Percentiles rank a stretch among this genome's conserved stretches.
Conservation (phyloP, 257 asterid genomes). For the Pogostemon cablin region DNA sequence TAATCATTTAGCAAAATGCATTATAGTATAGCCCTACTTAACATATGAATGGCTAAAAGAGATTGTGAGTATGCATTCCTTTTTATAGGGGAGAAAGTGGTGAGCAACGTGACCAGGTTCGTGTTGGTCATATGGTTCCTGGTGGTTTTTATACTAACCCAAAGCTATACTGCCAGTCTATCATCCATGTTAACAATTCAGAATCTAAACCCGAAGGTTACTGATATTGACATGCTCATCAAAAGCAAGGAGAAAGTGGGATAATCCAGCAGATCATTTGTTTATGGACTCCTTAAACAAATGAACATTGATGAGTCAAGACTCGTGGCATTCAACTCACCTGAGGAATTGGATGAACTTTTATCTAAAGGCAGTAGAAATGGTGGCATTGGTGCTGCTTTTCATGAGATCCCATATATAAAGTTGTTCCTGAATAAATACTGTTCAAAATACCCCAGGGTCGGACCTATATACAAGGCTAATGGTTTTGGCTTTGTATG, state of each 20-base stretch:
- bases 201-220: slow-evolving; percentile 39
- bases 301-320: slow-evolving; percentile 35
- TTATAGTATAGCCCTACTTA: background rate
- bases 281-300: slow-evolving; percentile 28
- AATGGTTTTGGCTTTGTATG: slow-evolving; percentile 62
- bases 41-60: background rate
- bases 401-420: slow-evolving; percentile 49
- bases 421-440: slow-evolving; percentile 47
- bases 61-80: background rate
- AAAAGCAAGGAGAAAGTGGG: slow-evolving; percentile 37
- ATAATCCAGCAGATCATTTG: slow-evolving; percentile 42
- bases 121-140: slow-evolving; percentile 45
- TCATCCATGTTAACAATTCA: slow-evolving; percentile 45
- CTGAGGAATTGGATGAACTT: slow-evolving; percentile 33
- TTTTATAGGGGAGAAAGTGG: slow-evolving; percentile 29
- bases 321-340: slow-evolving; percentile 31
- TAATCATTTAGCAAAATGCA: background rate
- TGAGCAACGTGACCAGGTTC: slow-evolving; percentile 37
- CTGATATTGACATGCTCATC: slow-evolving; percentile 33
- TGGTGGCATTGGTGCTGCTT: slow-evolving; percentile 45
- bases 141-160: slow-evolving; percentile 52
- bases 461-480: slow-evolving; percentile 45
- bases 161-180: slow-evolving; percentile 45
- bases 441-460: slow-evolving; percentile 44
- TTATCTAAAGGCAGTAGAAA: slow-evolving; percentile 39